Percentiles rank a stretch among this genome's conserved stretches.
Evolutionary conservation across 2,329 filamentous ascomycete species (phyloP).

Genomic region (Arthrinium phaeospermum): DNA sequence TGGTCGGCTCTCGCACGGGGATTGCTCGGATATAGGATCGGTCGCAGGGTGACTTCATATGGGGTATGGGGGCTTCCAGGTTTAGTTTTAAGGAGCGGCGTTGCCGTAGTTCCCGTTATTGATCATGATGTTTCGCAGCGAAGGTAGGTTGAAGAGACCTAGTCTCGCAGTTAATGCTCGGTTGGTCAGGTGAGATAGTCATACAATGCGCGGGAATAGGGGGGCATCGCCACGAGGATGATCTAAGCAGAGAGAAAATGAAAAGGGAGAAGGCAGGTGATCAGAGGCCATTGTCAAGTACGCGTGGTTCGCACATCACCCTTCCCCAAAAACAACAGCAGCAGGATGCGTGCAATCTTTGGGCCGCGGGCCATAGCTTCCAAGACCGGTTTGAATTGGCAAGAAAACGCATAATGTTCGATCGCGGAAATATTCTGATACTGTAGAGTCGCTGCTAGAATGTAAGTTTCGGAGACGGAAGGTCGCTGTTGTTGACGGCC

Average conservation of each 20-base stretch:
- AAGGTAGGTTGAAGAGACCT: background rate
- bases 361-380: background rate
- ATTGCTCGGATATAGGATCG: background rate
- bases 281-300: background rate
- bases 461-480: background rate
- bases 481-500: background rate
- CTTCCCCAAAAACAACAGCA: background rate
- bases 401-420: background rate
- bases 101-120: too few species aligned
- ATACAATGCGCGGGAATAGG: background rate
- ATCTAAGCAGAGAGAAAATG: background rate
- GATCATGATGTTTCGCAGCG: background rate
- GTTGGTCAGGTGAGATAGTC: background rate
- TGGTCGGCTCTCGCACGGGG: background rate
- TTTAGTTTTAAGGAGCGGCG: background rate
- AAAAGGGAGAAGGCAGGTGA: background rate
- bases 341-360: background rate
- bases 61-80: background rate
- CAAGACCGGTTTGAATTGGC: background rate
- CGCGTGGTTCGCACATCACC: background rate
- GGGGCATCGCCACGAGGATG: background rate
- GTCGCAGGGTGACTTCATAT: background rate
- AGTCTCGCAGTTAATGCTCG: background rate
- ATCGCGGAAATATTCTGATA: background rate
- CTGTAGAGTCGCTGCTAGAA: background rate